A percentile compares a stretch with the other conserved stretches of the same genome.
phyloP scores from a whole-genome alignment of 208 protist genomes.

The Crithidia fasciculata region DNA sequence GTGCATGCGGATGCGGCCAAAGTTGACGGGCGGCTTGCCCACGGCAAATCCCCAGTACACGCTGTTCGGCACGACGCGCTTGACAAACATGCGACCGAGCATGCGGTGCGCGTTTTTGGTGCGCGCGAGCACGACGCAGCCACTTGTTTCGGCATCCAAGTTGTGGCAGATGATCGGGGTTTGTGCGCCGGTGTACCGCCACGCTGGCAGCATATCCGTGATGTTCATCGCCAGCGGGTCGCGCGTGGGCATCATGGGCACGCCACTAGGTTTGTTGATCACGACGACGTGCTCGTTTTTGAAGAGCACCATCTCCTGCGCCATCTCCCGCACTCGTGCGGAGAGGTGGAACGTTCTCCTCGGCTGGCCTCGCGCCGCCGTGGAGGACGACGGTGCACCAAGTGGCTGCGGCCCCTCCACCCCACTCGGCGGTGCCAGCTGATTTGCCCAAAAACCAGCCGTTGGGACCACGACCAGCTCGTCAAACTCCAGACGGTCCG shows the following conservation, averaged over 20 bases:
- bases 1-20: conserved; percentile 93
- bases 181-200: conserved; percentile 82
- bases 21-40: conserved; percentile 85
- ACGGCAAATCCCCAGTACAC: conserved; percentile 93
- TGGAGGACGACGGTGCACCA: conserved; percentile 5
- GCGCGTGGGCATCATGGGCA: conserved; percentile 91
- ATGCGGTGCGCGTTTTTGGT: conserved; percentile 82
- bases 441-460: conserved; percentile 55
- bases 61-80: conserved; percentile 90
- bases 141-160: conserved; percentile 90
- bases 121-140: conserved; percentile 90
- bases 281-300: conserved; percentile 95
- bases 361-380: neutral
- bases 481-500: conserved; percentile 89
- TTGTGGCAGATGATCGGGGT: conserved; percentile 90
- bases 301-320: conserved; percentile 93
- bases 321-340: conserved; percentile 65
- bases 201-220: conserved; percentile 85
- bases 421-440: conserved; percentile 62
- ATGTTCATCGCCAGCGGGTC: conserved; percentile 89
- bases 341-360: conserved; percentile 67
- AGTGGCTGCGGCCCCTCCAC: conserved; percentile 25
- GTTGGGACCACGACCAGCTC: conserved; percentile 89
- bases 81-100: conserved; percentile 90
- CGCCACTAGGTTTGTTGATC: conserved; percentile 92